Conservation (phyloP, 192 early-diverging fungal species). For the Ramicandelaber brevisporus region DNA sequence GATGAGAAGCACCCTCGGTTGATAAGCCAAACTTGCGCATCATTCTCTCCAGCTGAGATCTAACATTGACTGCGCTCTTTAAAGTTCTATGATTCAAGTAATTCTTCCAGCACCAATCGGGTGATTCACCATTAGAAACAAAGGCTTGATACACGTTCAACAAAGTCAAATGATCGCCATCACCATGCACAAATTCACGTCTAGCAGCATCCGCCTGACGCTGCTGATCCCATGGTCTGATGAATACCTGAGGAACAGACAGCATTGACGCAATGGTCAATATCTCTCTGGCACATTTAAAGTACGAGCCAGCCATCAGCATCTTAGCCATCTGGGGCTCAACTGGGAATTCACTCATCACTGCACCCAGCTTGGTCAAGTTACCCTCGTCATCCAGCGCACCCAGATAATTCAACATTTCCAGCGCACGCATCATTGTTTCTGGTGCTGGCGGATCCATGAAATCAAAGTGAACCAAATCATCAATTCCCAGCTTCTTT, state of each 20-base stretch:
- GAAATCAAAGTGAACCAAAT: conserved; percentile 91
- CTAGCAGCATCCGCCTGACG: conserved; percentile 78
- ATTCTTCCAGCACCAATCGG: conserved; percentile 84
- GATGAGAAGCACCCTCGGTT: conserved; percentile 41
- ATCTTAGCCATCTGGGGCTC: conserved; percentile 90
- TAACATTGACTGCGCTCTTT: conserved; percentile 78
- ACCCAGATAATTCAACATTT: conserved; percentile 74
- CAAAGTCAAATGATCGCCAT: conserved; percentile 90
- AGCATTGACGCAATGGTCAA: conserved; percentile 87
- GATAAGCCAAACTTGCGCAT: conserved; percentile 48
- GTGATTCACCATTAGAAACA: conserved; percentile 26
- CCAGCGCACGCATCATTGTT: conserved; percentile 75
- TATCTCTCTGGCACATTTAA: conserved; percentile 77
- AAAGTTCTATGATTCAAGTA: conserved; percentile 74
- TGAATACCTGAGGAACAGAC: conserved; percentile 66
- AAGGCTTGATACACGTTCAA: conserved; percentile 94
- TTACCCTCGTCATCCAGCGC: conserved; percentile 79
- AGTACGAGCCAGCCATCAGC: conserved; percentile 60
- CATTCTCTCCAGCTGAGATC: conserved; percentile 61
- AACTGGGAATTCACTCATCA: conserved; percentile 96
- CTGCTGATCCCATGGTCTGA: conserved; percentile 75
- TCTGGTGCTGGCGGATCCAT: conserved; percentile 93
- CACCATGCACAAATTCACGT: conserved; percentile 72
- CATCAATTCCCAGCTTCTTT: conserved; percentile 92
- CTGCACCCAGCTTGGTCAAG: conserved; percentile 80